Evolutionary conservation across 2,329 filamentous ascomycete genomes (phyloP), one percentile per base, ranked within the genome.

Genomic region (Arthrinium phaeospermum): DNA sequence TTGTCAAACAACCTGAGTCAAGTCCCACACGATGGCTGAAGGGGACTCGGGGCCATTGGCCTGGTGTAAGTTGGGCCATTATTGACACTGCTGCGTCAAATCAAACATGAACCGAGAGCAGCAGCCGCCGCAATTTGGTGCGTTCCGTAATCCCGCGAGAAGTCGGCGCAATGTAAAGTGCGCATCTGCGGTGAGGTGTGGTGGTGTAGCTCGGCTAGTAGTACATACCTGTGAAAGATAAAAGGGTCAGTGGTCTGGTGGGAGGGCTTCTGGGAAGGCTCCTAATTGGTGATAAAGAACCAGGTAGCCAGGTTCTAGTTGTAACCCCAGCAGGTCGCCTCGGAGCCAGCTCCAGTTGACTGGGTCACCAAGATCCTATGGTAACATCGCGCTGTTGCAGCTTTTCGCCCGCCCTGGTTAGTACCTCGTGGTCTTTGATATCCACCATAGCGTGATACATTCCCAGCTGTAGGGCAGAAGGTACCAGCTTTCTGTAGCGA

Each of bases 281-380:
- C 34, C 53, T 27, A n/a, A 16, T 37, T 61, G 22, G 16, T 16
- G 53, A 6, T 8, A n/a, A 22, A 41, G 57, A 4, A 24, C 57
- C 19, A n/a, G 53, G 53, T 37, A 2, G 13, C 57, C 19, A n/a
- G 53, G 53, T 37, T 61, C 37, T 37, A n/a, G 22, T 13, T 61
- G 27, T 61, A 37, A 4, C 53, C 53, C 27, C 16, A 37, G 30
- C 4, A 61, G 6, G 57, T 64, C 57, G 57, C 34, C 57, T 64
- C 57, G 57, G 34, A 41, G 34, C n/a, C 57, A 24, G 57, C 57
- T 64, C 57, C 57, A 64, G 57, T 64, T 41, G 57, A 64, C 57
- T 13, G 57, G 57, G 34, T 64, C 57, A 64, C 57, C 22, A 22
- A 37, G 57, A 64, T 64, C 57, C n/a, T 41, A 41, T 12, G 34